Percentiles rank a stretch among this genome's conserved stretches.
Conservation (phyloP, 1,284 basidiomycete species). For the Coniferiporia weirii region DNA sequence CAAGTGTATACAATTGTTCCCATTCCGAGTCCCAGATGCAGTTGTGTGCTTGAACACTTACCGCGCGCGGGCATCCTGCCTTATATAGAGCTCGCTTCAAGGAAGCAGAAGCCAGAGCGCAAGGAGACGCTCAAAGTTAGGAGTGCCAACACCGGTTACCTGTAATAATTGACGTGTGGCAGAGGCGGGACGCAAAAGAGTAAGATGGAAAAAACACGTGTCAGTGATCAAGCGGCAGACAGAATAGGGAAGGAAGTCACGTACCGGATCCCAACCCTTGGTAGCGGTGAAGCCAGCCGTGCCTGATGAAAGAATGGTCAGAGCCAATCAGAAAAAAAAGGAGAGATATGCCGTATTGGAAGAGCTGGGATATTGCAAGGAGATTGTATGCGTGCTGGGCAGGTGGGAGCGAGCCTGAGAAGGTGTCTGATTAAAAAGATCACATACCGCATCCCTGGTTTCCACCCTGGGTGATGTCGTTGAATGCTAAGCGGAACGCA, state of each 20-base stretch:
- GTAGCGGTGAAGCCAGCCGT: slow-evolving; percentile 17
- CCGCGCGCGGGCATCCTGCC: no score
- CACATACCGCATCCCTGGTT: slow-evolving; percentile 29
- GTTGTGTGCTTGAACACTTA: no score
- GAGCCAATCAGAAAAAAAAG: not conserved
- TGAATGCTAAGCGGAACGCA: slow-evolving; percentile 27
- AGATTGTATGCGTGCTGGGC: no score
- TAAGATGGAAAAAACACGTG: not conserved
- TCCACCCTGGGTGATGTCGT: slow-evolving; percentile 31
- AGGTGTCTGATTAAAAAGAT: slow-evolving; percentile 19
- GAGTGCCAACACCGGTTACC: slow-evolving; percentile 19
- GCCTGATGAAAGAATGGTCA: slow-evolving; percentile 1
- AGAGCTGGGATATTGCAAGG: no score
- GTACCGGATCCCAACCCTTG: slow-evolving; percentile 18
- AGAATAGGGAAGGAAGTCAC: slow-evolving; percentile 2
- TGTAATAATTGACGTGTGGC: not conserved
- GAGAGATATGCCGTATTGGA: not conserved
- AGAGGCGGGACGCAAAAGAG: not conserved
- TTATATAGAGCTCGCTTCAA: not conserved
- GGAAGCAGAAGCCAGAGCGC: slow-evolving; percentile 16
- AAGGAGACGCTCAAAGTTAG: slow-evolving; percentile 18
- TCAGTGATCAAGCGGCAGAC: not conserved
- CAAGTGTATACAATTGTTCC: no score
- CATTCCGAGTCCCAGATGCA: no score
- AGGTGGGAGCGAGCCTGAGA: no score